Evolutionary conservation across 345 rosid species (phyloP), one percentile per base, ranked within the genome.

Genomic region (Trapa incisa): DNA sequence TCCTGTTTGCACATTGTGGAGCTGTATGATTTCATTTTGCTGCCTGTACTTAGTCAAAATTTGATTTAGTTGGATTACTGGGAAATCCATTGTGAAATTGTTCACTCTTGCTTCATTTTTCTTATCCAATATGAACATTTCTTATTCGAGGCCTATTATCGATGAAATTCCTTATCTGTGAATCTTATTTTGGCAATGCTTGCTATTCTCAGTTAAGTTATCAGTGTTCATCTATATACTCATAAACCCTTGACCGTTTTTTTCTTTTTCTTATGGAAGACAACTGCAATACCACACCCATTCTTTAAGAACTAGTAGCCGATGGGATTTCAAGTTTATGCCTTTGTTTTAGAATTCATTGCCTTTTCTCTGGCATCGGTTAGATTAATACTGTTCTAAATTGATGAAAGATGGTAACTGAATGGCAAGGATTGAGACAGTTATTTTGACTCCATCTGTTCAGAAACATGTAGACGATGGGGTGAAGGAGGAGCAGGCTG

Each of bases 391-490:
- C 48, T 45, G 8, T 45, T 45, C 7, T 13, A 45, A 11, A 2
- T 4, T 6, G 48, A 45, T 7, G 48, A 7, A 45, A 45, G 2
- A 7, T 45, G 1, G 48, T 2, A 48, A 16, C 37, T 13, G 29
- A 22, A 36, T 16, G 17, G 39, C 17, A 8, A 8, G 35, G 13
- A 7, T 2, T 3, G 35, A 38, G 37, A 58, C 36, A 14, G 48
- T 7, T 43, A 10, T 35, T 58, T 72, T 3, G 42, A 22, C 67
- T 37, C 36, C 10, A 37, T 50, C 36, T 66, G 29, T 74, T 16
- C 65, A 80, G 91, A 79, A 84, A 72, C 76, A 74, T 70, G 82
- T 87, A 10, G 86, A 80, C 60, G 67, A 83, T 67, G 95, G 87
- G 69, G 90, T 87, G 71, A 92, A 74, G 73, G 80, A 75, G 65